Evolutionary conservation across 1,284 basidiomycete genomes (phyloP).

Genomic region (Sporisorium sorghi): DNA sequence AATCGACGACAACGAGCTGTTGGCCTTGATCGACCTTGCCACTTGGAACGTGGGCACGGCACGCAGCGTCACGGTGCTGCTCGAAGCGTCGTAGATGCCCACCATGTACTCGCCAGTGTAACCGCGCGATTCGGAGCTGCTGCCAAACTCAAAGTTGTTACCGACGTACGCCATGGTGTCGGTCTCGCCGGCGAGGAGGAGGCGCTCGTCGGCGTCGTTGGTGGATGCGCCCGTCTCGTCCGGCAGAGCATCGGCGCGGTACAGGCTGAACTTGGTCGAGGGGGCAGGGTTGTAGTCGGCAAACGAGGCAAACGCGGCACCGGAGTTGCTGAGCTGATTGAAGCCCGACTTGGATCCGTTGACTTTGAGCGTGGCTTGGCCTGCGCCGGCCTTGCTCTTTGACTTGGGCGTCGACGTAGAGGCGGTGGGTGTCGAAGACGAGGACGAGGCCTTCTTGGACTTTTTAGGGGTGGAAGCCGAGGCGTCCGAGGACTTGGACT

Average conservation of each 20-base stretch:
- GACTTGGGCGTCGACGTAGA: conserved; percentile 24
- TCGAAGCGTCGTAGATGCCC: conserved; percentile 63
- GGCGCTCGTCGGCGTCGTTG: conserved; percentile 44
- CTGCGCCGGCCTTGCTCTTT: conserved; percentile 23
- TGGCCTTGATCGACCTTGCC: conserved; percentile 58
- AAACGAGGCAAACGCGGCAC: conserved; percentile 47
- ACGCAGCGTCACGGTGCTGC: conserved; percentile 59
- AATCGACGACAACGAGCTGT: conserved; percentile 53
- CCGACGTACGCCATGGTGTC: conserved; percentile 58
- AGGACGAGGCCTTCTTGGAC: conserved; percentile 28
- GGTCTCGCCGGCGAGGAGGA: conserved; percentile 60
- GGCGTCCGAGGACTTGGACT: conserved; percentile 36
- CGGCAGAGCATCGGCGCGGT: conserved; percentile 47
- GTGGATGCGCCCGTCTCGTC: conserved; percentile 35
- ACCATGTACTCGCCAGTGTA: conserved; percentile 67
- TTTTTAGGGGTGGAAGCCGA: conserved; percentile 39
- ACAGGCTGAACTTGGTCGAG: conserved; percentile 47
- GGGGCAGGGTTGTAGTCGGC: conserved; percentile 48
- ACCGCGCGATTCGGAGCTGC: conserved; percentile 53
- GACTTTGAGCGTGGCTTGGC: conserved; percentile 37
- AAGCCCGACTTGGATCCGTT: conserved; percentile 20
- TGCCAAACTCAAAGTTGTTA: conserved; percentile 58
- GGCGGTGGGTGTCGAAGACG: conserved; percentile 12
- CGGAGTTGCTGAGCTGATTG: conserved; percentile 33
- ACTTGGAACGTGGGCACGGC: conserved; percentile 64